A percentile compares a stretch with the other conserved stretches of the same genome.
Evolutionary conservation across 805 yeast genomes (phyloP).

Genomic region (Schwanniomyces polymorphus): DNA sequence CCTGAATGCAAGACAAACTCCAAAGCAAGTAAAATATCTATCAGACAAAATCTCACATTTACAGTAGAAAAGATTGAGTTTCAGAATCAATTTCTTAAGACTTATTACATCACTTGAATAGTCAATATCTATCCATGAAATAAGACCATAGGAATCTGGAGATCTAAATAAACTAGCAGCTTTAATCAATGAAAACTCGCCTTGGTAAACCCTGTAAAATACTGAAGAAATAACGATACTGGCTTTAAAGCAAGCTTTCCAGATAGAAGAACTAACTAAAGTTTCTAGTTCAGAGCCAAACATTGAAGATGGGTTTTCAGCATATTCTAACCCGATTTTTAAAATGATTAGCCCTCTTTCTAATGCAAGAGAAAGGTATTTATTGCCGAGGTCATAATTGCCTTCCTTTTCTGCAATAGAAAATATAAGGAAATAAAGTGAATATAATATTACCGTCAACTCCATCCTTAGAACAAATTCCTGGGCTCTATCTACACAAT

Average conservation of each 20-base stretch:
- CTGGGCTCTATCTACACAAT: slow-evolving; percentile 4
- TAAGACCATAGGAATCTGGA: slow-evolving; percentile 4
- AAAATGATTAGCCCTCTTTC: slow-evolving; percentile 2
- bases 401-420: neutral
- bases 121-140: slow-evolving; percentile 3
- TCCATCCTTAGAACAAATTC: slow-evolving; percentile 5
- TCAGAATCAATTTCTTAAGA: neutral
- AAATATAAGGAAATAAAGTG: slow-evolving; percentile 1
- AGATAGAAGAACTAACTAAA: slow-evolving; percentile 3
- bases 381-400: slow-evolving; percentile 41
- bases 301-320: slow-evolving; percentile 1
- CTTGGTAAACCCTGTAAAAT: slow-evolving; percentile 1
- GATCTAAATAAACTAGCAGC: slow-evolving; percentile 3
- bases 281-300: slow-evolving; percentile 7
- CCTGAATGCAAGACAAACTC: neutral
- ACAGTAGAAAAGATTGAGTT: neutral
- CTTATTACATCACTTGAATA: slow-evolving; percentile 1
- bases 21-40: neutral
- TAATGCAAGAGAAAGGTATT: slow-evolving; percentile 1
- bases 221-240: neutral
- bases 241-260: neutral
- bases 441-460: slow-evolving; percentile 1
- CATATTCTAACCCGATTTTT: slow-evolving; percentile 1
- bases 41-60: neutral
- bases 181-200: slow-evolving; percentile 1